Base-by-base conservation (phyloP, 805 yeast species). In the Myxozyma udenii region DNA sequence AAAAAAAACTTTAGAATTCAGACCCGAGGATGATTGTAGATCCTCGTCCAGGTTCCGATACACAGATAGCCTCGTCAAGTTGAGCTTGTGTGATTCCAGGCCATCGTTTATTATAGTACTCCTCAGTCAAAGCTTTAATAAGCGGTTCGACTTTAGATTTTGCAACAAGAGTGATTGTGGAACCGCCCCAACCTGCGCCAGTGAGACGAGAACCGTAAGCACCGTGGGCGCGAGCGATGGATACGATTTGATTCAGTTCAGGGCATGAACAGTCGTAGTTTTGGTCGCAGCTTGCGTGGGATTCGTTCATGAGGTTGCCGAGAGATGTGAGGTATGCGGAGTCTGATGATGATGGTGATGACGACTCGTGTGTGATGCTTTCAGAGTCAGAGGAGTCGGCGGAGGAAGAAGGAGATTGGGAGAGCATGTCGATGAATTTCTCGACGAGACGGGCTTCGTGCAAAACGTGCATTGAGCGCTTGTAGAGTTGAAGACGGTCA, bases 131-230 rank as follows among this genome's bases (percentile, higher is more conserved):
- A 0, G 83, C 80, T 1, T 56, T 50, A 7, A 67, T 65, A 25
- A 80, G 70, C 2, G 48, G 47, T 0, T 62, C 64, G 9, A 76
- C 68, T 52, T 71, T 74, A 52, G 73, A 72, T 39, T 41, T 44
- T 16, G 14, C 41, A 9, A 83, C 78, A 50, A 84, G 67, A 63
- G 83, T 86, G n/a, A 84, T 84, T 0, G 84, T 74, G 26, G 83
- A 79, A 4, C 89, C 89, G 30, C 89, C 89, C 76, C 81, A 84
- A 3, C 90, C 90, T 18, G 90, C 89, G 24, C 89, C 90, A 7
- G 89, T 83, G n/a, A 81, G 74, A 48, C 90, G 73, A 1, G 86
- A 79, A 16, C 89, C 89, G 52, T 67, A 72, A 0, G 86, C 72
- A 2, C 88, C 89, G 53, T 76, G 73, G 1, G 57, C 63, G 37